Conservation (phyloP, 352 stramenopile species). For the Phytopythium kandeliae region DNA sequence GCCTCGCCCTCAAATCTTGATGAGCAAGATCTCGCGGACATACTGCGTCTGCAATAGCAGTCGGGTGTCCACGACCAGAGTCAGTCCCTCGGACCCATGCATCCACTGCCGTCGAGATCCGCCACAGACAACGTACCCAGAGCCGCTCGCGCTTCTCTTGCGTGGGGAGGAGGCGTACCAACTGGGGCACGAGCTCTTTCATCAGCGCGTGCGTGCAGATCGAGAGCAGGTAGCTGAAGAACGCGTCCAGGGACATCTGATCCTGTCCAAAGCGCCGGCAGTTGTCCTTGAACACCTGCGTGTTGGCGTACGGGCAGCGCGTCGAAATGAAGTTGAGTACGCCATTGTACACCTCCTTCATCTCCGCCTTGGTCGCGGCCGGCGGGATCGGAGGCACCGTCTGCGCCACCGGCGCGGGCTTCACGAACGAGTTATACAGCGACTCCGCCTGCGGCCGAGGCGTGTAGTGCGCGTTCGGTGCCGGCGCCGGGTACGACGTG, state of each 20-base stretch:
- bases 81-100: not conserved
- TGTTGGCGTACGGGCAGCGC: constrained; percentile 75
- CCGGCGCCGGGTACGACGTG: constrained; percentile 51
- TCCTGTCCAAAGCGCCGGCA: constrained; percentile 84
- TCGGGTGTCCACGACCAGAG: not conserved
- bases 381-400: constrained; percentile 46
- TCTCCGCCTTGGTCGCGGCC: constrained; percentile 53
- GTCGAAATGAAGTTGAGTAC: constrained; percentile 76
- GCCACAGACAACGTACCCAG: constrained; percentile 58
- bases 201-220: constrained; percentile 69
- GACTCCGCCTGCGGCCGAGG: constrained; percentile 27
- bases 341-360: constrained; percentile 77
- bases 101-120: no score
- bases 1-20: constrained; percentile 4
- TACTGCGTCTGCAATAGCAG: constrained; percentile 1
- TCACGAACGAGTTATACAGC: constrained; percentile 38
- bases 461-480: constrained; percentile 27
- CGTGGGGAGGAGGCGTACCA: constrained; percentile 77
- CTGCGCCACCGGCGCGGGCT: constrained; percentile 25
- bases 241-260: constrained; percentile 78
- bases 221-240: constrained; percentile 76
- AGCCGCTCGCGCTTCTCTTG: constrained; percentile 80
- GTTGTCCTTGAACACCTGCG: constrained; percentile 87
- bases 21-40: constrained; percentile 2
- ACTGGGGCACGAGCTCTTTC: constrained; percentile 73